Conservation (phyloP, 495 filamentous ascomycete species). For the Penicillium canariense region DNA sequence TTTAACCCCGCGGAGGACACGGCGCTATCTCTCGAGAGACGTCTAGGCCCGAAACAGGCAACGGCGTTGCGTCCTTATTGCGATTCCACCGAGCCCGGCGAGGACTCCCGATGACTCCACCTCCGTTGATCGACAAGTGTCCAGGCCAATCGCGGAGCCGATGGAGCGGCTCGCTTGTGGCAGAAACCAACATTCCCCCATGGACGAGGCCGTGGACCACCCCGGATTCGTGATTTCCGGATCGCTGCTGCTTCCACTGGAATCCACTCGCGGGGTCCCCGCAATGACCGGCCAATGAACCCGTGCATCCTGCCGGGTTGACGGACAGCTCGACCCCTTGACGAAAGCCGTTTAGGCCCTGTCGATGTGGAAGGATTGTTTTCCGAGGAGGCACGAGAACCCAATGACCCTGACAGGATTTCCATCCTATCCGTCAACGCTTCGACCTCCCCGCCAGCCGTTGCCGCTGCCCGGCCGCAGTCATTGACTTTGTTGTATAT, state of each 20-base stretch:
- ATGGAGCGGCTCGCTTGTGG: background rate
- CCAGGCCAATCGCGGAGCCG: background rate
- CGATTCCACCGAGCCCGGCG: background rate
- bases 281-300: background rate
- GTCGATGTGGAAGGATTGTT: background rate
- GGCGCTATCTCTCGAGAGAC: background rate
- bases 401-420: background rate
- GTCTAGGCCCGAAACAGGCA: background rate
- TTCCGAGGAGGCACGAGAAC: background rate
- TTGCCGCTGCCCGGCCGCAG: background rate
- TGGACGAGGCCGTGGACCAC: background rate
- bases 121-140: background rate
- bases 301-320: background rate
- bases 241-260: background rate
- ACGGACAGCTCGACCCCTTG: background rate
- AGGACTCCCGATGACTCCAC: background rate
- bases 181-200: too few relatives aligned
- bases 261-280: background rate
- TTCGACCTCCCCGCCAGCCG: background rate
- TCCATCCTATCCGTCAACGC: background rate
- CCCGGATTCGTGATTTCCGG: background rate
- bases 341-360: background rate
- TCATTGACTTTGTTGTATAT: conserved; percentile 9
- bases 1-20: background rate
- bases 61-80: background rate